Base-by-base conservation (phyloP, 768 basidiomycete species). In the Calocybe cyanea region DNA sequence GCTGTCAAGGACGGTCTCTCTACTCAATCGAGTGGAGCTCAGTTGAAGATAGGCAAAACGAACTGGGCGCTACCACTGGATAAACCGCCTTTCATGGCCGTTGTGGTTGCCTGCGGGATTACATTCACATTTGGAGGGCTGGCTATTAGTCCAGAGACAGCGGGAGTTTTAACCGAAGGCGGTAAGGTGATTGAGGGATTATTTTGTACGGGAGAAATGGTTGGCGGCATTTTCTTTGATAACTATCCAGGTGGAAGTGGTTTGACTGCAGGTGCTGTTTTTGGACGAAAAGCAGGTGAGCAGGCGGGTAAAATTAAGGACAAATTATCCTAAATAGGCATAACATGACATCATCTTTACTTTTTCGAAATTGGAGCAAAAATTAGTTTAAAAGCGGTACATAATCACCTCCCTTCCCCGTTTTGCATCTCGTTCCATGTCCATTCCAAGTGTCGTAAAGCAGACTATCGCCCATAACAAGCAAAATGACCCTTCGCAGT, bases 211-310 rank as follows among this genome's bases (percentile, higher is more conserved):
- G 85, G 84, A 11, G 85, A 85, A 61, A 78, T 85, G 72, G 76
- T 85, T 0, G 82, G 83, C 4, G 77, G 75, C 9, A 54, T 86
- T 38, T 86, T 80, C 55, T 79, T 76, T 50, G 61, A 65, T 18
- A 86, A 85, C 54, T 87, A 86, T 55, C 85, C 85, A 0, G 83
- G 83, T 2, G 82, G 83, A 13, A 82, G 80, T 53, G 83, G 83
- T 17, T 54, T 85, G 48, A 83, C 76, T 13, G 77, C 77, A 3
- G 81, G 80, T 0, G 80, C 82, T 0, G 82, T 85, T 10, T 83
- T 85, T 58, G 83, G 81, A 9, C 68, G 74, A 33, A 75, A 72
- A 49, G 78, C 80, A 21, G 82, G 81, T 7, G 47, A 28, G 25
- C 25, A 28, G 11, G 25, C 25, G 5, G 25, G 25, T 6, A 28